A percentile compares a stretch with the other conserved stretches of the same genome.
Conservation (phyloP, 108 stramenopile species). For the Fistulifera solaris region DNA sequence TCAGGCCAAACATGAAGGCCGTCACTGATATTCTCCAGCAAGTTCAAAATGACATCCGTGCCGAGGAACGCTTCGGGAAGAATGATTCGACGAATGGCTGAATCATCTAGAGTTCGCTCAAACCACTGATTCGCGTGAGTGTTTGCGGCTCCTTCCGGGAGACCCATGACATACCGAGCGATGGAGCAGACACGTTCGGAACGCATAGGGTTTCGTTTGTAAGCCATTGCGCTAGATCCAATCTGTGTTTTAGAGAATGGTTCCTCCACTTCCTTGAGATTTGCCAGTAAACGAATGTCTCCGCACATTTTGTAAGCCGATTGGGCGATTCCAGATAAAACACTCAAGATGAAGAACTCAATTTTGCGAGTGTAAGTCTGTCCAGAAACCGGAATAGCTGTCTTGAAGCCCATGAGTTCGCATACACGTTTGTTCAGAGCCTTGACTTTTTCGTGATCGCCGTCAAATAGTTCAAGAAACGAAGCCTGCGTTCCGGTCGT, state of each 20-base stretch:
- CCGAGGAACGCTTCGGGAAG: constrained; percentile 97
- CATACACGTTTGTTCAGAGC: constrained; percentile 83
- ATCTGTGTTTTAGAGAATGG: constrained; percentile 93
- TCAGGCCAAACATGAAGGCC: constrained; percentile 98
- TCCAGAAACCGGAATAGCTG: constrained; percentile 87
- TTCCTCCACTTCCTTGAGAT: constrained; percentile 96
- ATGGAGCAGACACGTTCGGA: constrained; percentile 92
- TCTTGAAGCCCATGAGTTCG: constrained; percentile 89
- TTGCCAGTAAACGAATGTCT: constrained; percentile 94
- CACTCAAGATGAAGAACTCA: constrained; percentile 81
- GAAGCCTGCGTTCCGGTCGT: constrained; percentile 98
- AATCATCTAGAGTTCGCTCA: constrained; percentile 98
- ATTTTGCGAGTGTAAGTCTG: constrained; percentile 99
- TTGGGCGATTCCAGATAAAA: constrained; percentile 92
- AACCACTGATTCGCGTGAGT: constrained; percentile 98
- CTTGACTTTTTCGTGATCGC: constrained; percentile 96
- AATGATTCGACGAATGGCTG: constrained; percentile 92
- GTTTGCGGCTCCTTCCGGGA: constrained; percentile 86
- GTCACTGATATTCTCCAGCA: constrained; percentile 89
- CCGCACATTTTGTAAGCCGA: constrained; percentile 98
- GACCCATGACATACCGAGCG: constrained; percentile 90
- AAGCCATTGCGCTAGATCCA: constrained; percentile 96
- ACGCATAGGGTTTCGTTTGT: constrained; percentile 97
- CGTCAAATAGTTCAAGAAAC: constrained; percentile 95
- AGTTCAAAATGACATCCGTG: constrained; percentile 88